Conservation (phyloP, 2,329 filamentous ascomycete genomes). For the Aspergillus terreus region DNA sequence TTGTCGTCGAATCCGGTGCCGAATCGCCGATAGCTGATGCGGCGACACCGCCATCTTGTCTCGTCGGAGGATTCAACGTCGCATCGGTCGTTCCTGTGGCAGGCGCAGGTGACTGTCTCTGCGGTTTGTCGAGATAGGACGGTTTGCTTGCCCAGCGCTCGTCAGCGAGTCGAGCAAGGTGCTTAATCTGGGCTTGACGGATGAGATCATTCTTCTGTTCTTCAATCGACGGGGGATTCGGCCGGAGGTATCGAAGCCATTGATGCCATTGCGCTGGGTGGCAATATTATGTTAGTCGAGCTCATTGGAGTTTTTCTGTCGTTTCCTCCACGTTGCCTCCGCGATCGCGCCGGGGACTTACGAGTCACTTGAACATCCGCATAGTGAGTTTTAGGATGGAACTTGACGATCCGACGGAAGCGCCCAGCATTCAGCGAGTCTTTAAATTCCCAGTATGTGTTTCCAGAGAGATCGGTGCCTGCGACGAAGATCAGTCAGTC, state of each 20-base stretch:
- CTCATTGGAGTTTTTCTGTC: not conserved
- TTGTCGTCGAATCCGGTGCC: not conserved
- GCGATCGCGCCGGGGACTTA: conserved; percentile 29
- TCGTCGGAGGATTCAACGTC: conserved; percentile 30
- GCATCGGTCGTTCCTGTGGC: conserved; percentile 43
- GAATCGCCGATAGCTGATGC: not conserved
- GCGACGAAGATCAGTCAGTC: conserved; percentile 11
- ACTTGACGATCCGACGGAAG: conserved; percentile 57
- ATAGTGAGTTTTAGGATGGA: conserved; percentile 50
- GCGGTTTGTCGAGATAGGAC: conserved; percentile 56
- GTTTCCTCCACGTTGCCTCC: not conserved
- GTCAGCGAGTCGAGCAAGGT: conserved; percentile 58
- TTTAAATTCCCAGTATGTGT: conserved; percentile 66
- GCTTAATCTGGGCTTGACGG: conserved; percentile 56
- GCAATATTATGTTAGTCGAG: conserved; percentile 13
- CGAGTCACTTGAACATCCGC: conserved; percentile 59
- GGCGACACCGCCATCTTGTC: not conserved
- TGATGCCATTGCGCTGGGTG: conserved; percentile 62
- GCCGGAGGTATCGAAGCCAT: conserved; percentile 62
- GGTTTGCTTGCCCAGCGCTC: conserved; percentile 59
- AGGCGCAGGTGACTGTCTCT: conserved; percentile 46
- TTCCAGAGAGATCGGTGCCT: conserved; percentile 61
- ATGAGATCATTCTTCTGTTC: conserved; percentile 58
- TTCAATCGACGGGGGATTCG: conserved; percentile 52
- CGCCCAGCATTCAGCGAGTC: conserved; percentile 53